A percentile compares a stretch with the other conserved stretches of the same genome.
Evolutionary conservation across 2,329 filamentous ascomycete genomes (phyloP).

Genomic region (Daldinia sp.): DNA sequence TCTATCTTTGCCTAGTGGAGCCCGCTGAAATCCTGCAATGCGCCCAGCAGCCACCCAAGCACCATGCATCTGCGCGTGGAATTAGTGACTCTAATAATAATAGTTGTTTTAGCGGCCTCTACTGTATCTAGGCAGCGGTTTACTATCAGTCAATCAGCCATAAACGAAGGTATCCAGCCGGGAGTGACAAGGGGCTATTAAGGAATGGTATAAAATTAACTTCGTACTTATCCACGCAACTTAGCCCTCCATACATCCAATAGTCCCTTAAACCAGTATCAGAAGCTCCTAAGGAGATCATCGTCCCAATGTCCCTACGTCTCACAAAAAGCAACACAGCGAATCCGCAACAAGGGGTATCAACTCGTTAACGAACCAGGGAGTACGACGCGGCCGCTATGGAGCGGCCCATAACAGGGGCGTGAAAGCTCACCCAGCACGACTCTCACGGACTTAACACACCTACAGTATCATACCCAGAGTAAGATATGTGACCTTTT

Average conservation of each 20-base stretch:
- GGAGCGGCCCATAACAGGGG: not conserved
- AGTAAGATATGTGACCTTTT: not conserved
- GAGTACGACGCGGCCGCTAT: not conserved
- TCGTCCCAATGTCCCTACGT: not conserved
- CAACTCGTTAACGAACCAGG: not conserved
- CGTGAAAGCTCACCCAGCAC: too few relatives aligned
- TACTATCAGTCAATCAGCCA: not conserved
- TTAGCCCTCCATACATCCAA: not conserved
- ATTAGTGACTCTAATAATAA: not conserved
- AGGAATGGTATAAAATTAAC: not conserved
- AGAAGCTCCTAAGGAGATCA: not conserved
- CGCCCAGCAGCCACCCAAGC: conserved; percentile 9
- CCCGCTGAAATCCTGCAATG: conserved; percentile 12
- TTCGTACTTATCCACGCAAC: not conserved
- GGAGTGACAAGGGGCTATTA: not conserved
- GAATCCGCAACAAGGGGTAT: not conserved
- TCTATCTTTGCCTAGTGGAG: conserved; percentile 14
- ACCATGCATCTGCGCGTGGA: not conserved
- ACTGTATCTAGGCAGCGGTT: not conserved
- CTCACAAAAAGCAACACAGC: not conserved
- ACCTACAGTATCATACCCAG: not conserved
- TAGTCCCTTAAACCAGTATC: not conserved
- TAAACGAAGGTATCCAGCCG: too few relatives aligned
- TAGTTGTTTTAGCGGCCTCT: not conserved
- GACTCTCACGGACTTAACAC: not conserved